Evolutionary conservation across 75 land plant genomes (phyloP).

Genomic region (Pinus tabuliformis): DNA sequence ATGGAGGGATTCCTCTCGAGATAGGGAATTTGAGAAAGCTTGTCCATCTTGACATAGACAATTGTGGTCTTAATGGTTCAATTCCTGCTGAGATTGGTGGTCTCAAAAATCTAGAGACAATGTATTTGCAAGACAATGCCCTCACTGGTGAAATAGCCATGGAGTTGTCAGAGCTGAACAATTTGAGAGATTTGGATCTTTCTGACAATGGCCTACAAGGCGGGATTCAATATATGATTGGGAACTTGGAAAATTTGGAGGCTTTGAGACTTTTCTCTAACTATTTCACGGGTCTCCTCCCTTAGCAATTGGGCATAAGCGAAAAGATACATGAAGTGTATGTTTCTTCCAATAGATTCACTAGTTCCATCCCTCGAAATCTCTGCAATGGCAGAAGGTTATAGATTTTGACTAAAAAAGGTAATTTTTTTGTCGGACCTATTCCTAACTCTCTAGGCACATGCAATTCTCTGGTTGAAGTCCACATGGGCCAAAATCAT

Average conservation of each 20-base stretch:
- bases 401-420: constrained; percentile 57
- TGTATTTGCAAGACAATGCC: constrained; percentile 50
- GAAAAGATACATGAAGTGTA: neutral
- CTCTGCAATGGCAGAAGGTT: constrained; percentile 31
- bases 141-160: constrained; percentile 70
- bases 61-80: constrained; percentile 49
- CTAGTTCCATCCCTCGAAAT: constrained; percentile 30
- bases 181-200: constrained; percentile 55
- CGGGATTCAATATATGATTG: constrained; percentile 51
- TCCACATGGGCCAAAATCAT: constrained; percentile 69
- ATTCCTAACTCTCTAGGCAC: constrained; percentile 59
- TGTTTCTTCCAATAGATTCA: neutral
- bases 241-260: constrained; percentile 54
- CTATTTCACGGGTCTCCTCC: constrained; percentile 50
- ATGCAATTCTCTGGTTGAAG: constrained; percentile 58
- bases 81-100: constrained; percentile 57
- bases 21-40: constrained; percentile 53
- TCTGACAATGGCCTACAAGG: constrained; percentile 71
- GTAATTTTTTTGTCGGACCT: constrained; percentile 60
- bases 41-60: constrained; percentile 53
- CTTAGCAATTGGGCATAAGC: neutral
- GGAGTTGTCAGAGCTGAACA: constrained; percentile 33
- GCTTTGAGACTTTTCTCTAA: constrained; percentile 65
- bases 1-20: constrained; percentile 64
- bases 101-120: constrained; percentile 40